A percentile compares a stretch with the other conserved stretches of the same genome.
phyloP scores from a whole-genome alignment of 257 asterid genomes.

The Lycium ferocissimum region DNA sequence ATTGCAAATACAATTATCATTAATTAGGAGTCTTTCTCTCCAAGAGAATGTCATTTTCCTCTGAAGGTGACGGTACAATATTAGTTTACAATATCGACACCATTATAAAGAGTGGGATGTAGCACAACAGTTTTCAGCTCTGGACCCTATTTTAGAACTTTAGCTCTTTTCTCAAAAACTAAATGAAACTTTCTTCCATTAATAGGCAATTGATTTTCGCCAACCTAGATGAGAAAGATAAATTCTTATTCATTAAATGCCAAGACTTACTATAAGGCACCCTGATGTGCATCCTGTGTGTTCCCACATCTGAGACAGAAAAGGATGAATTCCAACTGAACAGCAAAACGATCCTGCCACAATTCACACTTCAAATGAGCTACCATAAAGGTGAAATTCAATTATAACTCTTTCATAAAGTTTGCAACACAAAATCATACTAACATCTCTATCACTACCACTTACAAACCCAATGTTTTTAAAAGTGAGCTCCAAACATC shows the following conservation, averaged over 20 bases:
- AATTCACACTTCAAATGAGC: constrained; percentile 30
- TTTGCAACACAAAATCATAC: background rate
- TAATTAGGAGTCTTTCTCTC: constrained; percentile 11
- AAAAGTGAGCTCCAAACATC: constrained; percentile 10
- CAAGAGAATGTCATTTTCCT: constrained; percentile 22
- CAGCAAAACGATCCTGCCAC: constrained; percentile 68
- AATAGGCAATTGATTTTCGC: background rate
- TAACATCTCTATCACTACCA: background rate
- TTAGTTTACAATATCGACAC: background rate
- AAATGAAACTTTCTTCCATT: background rate
- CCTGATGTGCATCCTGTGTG: constrained; percentile 55
- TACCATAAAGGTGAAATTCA: constrained; percentile 17
- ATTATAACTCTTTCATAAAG: constrained; percentile 16
- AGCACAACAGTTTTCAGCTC: background rate
- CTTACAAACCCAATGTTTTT: constrained; percentile 1
- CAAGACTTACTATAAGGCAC: constrained; percentile 61
- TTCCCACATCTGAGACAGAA: constrained; percentile 57
- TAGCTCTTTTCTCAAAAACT: background rate
- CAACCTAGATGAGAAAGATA: constrained; percentile 10
- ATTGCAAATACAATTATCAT: background rate
- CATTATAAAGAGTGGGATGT: constrained; percentile 9
- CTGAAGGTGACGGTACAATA: background rate
- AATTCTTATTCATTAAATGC: constrained; percentile 5
- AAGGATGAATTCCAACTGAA: constrained; percentile 67
- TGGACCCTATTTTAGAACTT: constrained; percentile 17